Conservation (phyloP, 148 eudicot genomes). For the Rhododendron henanense region DNA sequence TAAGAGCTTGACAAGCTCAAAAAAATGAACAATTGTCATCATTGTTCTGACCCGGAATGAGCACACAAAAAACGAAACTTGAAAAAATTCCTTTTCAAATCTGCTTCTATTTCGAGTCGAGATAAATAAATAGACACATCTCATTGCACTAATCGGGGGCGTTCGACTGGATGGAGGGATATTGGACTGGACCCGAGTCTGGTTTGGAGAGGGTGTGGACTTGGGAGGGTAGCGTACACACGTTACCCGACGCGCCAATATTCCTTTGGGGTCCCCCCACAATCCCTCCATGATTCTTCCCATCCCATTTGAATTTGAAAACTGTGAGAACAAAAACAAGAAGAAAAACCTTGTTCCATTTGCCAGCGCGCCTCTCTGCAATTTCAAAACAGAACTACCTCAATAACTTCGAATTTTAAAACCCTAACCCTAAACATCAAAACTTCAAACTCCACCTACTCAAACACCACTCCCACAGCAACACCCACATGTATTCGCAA, state of each 20-base stretch:
- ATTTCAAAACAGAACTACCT: not conserved
- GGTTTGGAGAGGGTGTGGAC: not conserved
- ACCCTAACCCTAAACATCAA: slow-evolving; percentile 6
- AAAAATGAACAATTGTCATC: no score
- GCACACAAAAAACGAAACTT: no score
- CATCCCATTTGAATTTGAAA: not conserved
- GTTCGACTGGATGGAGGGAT: no score
- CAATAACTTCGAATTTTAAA: not conserved
- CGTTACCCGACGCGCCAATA: not conserved
- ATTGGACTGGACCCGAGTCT: no score
- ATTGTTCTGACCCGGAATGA: no score
- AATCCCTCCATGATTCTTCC: not conserved
- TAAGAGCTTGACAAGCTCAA: no score
- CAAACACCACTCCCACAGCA: not conserved
- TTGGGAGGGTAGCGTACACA: not conserved
- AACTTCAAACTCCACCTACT: not conserved
- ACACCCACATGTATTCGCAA: not conserved
- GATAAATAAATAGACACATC: no score
- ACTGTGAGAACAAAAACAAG: not conserved
- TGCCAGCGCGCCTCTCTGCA: slow-evolving; percentile 9
- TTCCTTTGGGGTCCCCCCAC: not conserved
- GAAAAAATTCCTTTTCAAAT: no score
- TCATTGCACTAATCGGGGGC: no score
- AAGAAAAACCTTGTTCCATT: not conserved
- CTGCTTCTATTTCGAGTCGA: no score